Conservation (phyloP, 306 rosid species). For the Geum urbanum region DNA sequence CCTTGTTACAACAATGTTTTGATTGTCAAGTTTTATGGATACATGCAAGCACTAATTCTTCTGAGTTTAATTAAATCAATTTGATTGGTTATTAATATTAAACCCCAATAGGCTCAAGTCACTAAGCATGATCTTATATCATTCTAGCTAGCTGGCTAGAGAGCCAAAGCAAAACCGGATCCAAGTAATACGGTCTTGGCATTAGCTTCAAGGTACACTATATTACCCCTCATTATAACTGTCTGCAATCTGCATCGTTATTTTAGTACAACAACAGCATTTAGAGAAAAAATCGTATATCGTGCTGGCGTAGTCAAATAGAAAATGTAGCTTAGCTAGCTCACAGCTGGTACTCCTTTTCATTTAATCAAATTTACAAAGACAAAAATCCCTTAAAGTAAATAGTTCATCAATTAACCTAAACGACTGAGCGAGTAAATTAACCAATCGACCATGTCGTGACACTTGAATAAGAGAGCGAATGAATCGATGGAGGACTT, state of each 20-base stretch:
- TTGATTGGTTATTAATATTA: neutral
- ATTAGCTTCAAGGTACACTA: neutral
- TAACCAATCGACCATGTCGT: neutral
- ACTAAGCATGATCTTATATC: constrained; percentile 12
- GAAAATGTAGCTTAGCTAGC: neutral
- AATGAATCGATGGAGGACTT: constrained; percentile 3
- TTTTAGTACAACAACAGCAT: neutral
- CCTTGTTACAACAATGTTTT: too few relatives aligned
- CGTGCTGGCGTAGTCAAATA: neutral
- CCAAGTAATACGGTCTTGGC: constrained; percentile 13
- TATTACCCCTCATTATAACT: neutral
- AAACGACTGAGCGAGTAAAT: neutral
- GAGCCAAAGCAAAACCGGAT: neutral
- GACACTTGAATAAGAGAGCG: neutral
- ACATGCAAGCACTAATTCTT: neutral
- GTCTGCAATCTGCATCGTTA: neutral
- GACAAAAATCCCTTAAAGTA: neutral
- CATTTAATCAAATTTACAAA: neutral
- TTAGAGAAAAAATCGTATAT: neutral
- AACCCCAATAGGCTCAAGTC: neutral
- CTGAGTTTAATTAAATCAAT: neutral
- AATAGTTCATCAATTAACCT: neutral
- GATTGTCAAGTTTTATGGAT: too few relatives aligned
- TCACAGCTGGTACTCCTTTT: neutral
- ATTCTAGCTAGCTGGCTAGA: neutral